A percentile compares a stretch with the other conserved stretches of the same genome.
phyloP scores from a whole-genome alignment of 225 moss, liverwort and hornwort species.

The Lunularia cruciata region DNA sequence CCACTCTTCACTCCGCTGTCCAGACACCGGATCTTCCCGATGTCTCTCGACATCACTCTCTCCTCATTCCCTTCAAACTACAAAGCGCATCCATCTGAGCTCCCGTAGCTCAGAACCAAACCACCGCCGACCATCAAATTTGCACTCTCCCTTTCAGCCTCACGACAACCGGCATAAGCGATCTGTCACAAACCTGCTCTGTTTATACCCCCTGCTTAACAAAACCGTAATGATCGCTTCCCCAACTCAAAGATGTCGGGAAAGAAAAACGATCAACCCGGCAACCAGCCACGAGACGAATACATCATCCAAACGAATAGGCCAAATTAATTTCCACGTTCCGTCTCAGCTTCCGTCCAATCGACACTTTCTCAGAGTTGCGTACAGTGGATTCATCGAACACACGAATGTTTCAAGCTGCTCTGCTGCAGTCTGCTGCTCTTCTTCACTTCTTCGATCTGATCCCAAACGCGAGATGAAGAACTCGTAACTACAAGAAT shows the following conservation, averaged over 20 bases:
- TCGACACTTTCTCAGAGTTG: constrained; percentile 25
- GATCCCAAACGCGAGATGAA: neutral
- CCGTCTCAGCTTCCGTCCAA: constrained; percentile 27
- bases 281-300: constrained; percentile 1
- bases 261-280: neutral
- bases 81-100: neutral
- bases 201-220: neutral
- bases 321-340: neutral
- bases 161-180: neutral
- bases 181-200: neutral
- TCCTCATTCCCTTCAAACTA: neutral
- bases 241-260: neutral
- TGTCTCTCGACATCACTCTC: constrained; percentile 25
- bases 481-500: neutral
- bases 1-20: neutral
- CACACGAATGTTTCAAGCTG: neutral
- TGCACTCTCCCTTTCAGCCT: neutral
- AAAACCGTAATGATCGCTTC: too few species aligned
- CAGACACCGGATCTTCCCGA: constrained; percentile 17
- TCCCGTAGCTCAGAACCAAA: neutral
- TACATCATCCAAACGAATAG: neutral
- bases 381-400: constrained; percentile 21
- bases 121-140: neutral
- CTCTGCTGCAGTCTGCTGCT: neutral
- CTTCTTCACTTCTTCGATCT: neutral